Base-by-base conservation (phyloP, 1,139 yeast genomes). In the Petasospora rhodanensis region DNA sequence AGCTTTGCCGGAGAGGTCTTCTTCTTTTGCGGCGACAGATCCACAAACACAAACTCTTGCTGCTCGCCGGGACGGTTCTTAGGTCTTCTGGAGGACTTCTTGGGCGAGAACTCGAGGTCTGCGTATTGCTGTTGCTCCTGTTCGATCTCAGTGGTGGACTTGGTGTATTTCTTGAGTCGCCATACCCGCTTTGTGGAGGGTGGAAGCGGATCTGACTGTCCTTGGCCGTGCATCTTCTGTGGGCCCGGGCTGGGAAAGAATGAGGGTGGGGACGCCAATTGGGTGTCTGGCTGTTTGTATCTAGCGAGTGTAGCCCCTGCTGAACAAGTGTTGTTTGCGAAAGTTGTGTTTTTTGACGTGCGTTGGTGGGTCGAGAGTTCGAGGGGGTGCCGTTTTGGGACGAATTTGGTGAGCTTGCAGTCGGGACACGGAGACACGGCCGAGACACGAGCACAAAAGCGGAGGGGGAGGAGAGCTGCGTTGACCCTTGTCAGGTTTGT, bases 41-140 rank as follows among this genome's bases (percentile, higher is more conserved):
- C 76, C 27, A 72, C 76, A 49, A 72, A 72, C 14, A 72, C 76
- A 44, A 70, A 72, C 48, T 70, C 74, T 21, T 49, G 50, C 49
- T 65, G 66, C 35, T 72, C 73, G 7, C 76, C 76, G 6, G 75
- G 75, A 47, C 59, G 67, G 48, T 62, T 63, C 56, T 66, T 68
- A 17, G 77, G 76, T 53, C 76, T 63, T 49, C 67, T 66, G 35
- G 66, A 70, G 12, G 71, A 66, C 44, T 70, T 68, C 45, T 61
- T 68, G 15, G 62, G 61, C 16, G 65, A 54, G 49, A 48, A 49
- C 35, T 49, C 54, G 22, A 49, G 26, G 16, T 36, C 34, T 14
- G 45, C 47, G 23, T 46, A 47, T 26, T 42, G 31, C 24, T 40
- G 34, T 28, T 50, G 55, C 27, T 47, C 42, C 9, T 42, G 33